Evolutionary conservation across 495 filamentous ascomycete species (phyloP), one percentile per base, ranked within the genome.

Genomic region (Penicillium steckii): DNA sequence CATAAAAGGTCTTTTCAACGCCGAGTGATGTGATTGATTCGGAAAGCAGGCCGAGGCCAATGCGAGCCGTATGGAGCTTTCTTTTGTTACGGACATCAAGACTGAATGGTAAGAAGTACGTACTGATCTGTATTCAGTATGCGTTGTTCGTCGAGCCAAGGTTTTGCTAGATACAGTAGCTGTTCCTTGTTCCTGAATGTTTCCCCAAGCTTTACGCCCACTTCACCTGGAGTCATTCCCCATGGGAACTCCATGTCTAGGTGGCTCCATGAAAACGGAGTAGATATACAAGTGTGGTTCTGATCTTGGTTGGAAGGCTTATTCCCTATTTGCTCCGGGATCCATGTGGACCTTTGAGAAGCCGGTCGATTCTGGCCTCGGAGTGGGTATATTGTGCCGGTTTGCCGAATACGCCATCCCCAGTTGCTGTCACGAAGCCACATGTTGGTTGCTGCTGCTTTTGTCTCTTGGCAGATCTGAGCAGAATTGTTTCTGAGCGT

Each of bases 391-490:
- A 38, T 38, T 13, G 65, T 68, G 66, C 66, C 60, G 66, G 66
- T 66, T 66, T 69, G 63, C 66, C 66, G 66, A 66, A 48, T 49
- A 50, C 55, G 35, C 32, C 44, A 54, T 50, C 46, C 19, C 19
- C 19, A n/a, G 18, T 21, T 38, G 24, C 23, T 29, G 33, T 48
- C 46, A 37, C 17, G 46, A 35, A 50, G 26, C 47, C 18, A 42
- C 13, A 50, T 9, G 26, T 15, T 43, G 38, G 38, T 8, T 41
- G 38, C 38, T 24, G 38, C 19, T 41, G n/a, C n/a, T n/a, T n/a
- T n/a, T n/a, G n/a, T n/a, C n/a, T 41, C 2, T 15, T 37, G 33
- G n/a, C 15, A 37, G 18, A n/a, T 17, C 33, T 37, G 15, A 15
- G 33, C 33, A 15, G 4, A 8, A 15, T 37, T 37, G n/a, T 6